Conservation (phyloP, 2,329 filamentous ascomycete species). For the Elsinoe arachidis region DNA sequence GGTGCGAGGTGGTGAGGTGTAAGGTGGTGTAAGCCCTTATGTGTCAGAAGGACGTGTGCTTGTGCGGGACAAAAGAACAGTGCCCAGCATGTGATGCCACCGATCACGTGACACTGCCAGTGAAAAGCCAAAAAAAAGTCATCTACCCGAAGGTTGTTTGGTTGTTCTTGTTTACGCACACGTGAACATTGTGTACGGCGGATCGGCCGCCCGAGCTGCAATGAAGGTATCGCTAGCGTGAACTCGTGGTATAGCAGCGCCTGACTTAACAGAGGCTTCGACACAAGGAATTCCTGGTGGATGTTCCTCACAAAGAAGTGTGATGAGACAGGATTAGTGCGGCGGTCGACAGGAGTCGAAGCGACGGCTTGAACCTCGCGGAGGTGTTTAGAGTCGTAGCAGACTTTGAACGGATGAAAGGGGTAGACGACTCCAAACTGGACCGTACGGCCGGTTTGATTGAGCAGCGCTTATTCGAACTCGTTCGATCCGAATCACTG, state of each 20-base stretch:
- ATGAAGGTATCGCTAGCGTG: neutral
- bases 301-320: no score
- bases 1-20: no score
- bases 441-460: neutral
- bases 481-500: neutral
- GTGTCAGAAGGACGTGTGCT: neutral
- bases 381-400: neutral
- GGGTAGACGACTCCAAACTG: constrained; percentile 1
- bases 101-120: neutral
- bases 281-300: no score
- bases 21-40: no score
- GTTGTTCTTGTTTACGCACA: neutral
- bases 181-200: neutral
- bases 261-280: no score
- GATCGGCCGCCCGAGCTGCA: neutral
- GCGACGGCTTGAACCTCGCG: neutral
- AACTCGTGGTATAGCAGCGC: neutral
- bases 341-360: neutral
- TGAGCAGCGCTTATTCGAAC: neutral
- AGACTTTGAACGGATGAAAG: neutral
- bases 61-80: neutral
- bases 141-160: neutral
- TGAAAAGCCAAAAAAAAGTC: neutral
- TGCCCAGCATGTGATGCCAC: neutral
- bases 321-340: neutral